Conservation (phyloP, 257 asterid species). For the Euphrasia confusa region DNA sequence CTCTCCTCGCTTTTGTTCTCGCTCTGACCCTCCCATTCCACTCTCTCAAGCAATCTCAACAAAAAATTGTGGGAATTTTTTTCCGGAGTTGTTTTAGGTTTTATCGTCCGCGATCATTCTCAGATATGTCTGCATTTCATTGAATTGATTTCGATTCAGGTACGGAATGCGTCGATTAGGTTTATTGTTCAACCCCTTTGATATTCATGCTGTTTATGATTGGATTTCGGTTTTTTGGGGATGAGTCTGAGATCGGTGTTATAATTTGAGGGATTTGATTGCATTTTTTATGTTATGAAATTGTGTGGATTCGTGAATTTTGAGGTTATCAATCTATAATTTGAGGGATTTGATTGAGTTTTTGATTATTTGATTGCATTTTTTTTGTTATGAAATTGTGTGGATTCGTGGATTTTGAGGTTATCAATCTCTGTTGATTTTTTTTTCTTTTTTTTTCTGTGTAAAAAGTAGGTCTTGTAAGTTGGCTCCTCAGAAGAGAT, state of each 20-base stretch:
- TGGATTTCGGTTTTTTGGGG: conserved; percentile 21
- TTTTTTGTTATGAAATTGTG: too few relatives aligned
- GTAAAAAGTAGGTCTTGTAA: conserved; percentile 63
- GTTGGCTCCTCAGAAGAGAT: too few relatives aligned
- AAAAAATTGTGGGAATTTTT: too few relatives aligned
- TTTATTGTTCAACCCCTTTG: conserved; percentile 4
- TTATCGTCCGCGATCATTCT: too few relatives aligned
- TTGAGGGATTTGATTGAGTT: too few relatives aligned
- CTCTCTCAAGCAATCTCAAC: too few relatives aligned
- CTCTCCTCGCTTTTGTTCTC: too few relatives aligned
- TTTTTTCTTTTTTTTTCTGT: conserved; percentile 21
- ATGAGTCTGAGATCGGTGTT: conserved; percentile 10
- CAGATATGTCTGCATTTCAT: conserved; percentile 39
- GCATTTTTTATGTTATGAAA: conserved; percentile 20
- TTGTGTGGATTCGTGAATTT: not conserved
- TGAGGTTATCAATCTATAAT: too few relatives aligned
- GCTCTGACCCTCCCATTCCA: too few relatives aligned
- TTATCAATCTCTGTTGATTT: not conserved
- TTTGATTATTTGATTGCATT: too few relatives aligned
- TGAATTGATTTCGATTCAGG: conserved; percentile 37
- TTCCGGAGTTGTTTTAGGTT: too few relatives aligned
- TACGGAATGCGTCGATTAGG: conserved; percentile 18
- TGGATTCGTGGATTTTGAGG: too few relatives aligned
- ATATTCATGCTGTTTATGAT: conserved; percentile 13
- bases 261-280: conserved; percentile 23